phyloP scores from a whole-genome alignment of 345 rosid genomes.

The Barbarea vulgaris region DNA sequence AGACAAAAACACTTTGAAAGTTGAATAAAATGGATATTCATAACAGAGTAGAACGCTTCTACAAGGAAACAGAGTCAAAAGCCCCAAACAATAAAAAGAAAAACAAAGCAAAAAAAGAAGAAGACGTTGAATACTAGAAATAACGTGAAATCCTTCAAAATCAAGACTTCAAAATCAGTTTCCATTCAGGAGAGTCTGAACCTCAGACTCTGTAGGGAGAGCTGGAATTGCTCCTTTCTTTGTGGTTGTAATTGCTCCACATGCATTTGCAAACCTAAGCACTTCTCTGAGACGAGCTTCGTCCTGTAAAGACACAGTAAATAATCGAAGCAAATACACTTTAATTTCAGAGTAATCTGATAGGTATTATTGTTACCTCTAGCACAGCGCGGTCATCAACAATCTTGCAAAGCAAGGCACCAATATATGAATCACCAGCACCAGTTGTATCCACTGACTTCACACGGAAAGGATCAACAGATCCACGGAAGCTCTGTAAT shows the following conservation, averaged over 20 bases:
- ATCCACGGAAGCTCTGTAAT: constrained; percentile 69
- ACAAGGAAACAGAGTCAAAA: background rate
- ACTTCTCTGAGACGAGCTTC: constrained; percentile 75
- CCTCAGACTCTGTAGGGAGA: constrained; percentile 70
- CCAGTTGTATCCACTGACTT: constrained; percentile 88
- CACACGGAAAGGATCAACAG: constrained; percentile 80
- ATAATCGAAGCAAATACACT: background rate
- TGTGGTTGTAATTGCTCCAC: constrained; percentile 97
- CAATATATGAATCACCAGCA: constrained; percentile 94
- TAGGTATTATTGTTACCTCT: constrained; percentile 59
- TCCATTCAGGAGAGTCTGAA: constrained; percentile 49
- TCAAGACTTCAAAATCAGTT: constrained; percentile 1
- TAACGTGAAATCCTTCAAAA: background rate
- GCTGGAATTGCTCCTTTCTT: constrained; percentile 99
- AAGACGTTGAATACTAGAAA: too few species aligned
- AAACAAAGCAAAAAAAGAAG: too few species aligned
- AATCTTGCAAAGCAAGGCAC: constrained; percentile 79
- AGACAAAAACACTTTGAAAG: background rate
- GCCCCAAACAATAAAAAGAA: background rate
- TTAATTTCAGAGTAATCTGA: background rate
- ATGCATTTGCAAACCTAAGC: constrained; percentile 79
- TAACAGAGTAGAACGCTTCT: constrained; percentile 5
- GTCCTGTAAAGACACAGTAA: constrained; percentile 46
- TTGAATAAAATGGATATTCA: background rate
- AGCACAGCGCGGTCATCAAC: constrained; percentile 71